Base-by-base conservation (phyloP, 768 basidiomycete species). In the Kwoniella dejecticola region DNA sequence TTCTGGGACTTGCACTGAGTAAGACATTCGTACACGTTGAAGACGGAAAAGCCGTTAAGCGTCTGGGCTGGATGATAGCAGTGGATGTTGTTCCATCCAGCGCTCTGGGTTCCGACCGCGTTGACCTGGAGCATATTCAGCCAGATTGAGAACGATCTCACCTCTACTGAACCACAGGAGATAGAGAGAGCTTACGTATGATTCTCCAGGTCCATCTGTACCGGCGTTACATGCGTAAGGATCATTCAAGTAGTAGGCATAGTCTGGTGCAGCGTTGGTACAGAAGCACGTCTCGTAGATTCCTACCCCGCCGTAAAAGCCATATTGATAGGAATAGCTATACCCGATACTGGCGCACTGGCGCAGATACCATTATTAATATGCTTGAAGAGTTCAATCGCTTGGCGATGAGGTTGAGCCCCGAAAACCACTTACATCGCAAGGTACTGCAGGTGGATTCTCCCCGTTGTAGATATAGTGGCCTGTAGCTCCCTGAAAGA, bases 371-470 rank as follows among this genome's bases (percentile, higher is more conserved):
- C n/a, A n/a, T n/a, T n/a, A n/a, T n/a, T n/a, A n/a, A n/a, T n/a
- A n/a, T n/a, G n/a, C n/a, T n/a, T n/a, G n/a, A n/a, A n/a, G n/a
- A n/a, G n/a, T n/a, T n/a, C n/a, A n/a, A n/a, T n/a, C n/a, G n/a
- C n/a, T n/a, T n/a, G n/a, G n/a, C n/a, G n/a, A n/a, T n/a, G n/a
- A n/a, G n/a, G n/a, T n/a, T n/a, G n/a, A n/a, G n/a, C n/a, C n/a
- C n/a, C n/a, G n/a, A n/a, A n/a, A n/a, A n/a, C n/a, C n/a, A n/a
- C 46, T 47, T 26, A 47, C 46, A 29, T 47, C 24, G 12, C 46
- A 47, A 24, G 46, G 46, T 4, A 47, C 24, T 29, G 19, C 7
- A 11, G 46, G 46, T 5, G 46, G 46, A 17, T 47, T 27, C 41
- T 44, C 21, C 13, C 24, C 24, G 13, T 17, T 19, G 12, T 47